Percentiles rank a stretch among this genome's conserved stretches.
phyloP scores from a whole-genome alignment of 2,329 filamentous ascomycete genomes.

The Metarhizium anisopliae region DNA sequence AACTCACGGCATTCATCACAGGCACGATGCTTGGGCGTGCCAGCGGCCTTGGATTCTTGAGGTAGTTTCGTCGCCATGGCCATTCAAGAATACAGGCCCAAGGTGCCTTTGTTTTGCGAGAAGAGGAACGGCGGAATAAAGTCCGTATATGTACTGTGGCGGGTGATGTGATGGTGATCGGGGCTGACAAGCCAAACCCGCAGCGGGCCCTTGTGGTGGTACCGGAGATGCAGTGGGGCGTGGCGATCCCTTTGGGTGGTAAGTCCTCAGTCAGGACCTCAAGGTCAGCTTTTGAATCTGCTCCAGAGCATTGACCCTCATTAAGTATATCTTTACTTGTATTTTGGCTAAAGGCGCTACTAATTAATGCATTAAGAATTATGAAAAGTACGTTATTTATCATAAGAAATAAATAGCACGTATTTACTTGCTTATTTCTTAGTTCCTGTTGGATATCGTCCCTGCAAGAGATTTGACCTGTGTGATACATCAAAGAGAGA shows the following conservation, averaged over 20 bases:
- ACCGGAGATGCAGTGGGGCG: neutral
- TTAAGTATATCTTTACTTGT: no score
- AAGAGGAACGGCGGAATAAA: neutral
- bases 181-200: neutral
- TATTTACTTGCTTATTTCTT: no score
- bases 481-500: no score
- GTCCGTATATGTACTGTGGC: neutral
- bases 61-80: neutral
- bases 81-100: neutral
- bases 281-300: no score
- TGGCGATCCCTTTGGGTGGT: no score
- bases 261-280: no score
- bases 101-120: neutral
- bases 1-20: slow-evolving; percentile 59
- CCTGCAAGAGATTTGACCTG: no score
- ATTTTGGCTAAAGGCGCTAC: no score
- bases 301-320: no score
- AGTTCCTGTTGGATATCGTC: no score
- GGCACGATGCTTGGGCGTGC: slow-evolving; percentile 44
- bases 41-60: slow-evolving; percentile 7
- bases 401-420: no score
- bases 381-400: rapidly evolving
- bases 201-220: neutral
- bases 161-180: neutral
- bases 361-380: no score